Percentiles rank a stretch among this genome's conserved stretches.
These are phyloP conservation scores for Plasmodium gaboni DNA, from an alignment of 169 alveolate species.

Conservation along the genomic window DNA sequence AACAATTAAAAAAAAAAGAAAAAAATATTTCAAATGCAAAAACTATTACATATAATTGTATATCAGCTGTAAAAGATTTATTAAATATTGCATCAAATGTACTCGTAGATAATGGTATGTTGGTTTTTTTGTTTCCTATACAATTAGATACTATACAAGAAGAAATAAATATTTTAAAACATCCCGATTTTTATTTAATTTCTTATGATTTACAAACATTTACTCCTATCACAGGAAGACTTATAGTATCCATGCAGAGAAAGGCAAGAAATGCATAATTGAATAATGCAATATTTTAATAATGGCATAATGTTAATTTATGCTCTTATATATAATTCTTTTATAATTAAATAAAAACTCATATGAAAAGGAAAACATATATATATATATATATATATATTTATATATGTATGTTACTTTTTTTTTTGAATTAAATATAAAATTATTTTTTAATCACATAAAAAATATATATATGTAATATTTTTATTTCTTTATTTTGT, in stretches of 20 bases:
- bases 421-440: background rate
- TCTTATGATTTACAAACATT: slow-evolving; percentile 66
- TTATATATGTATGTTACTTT: background rate
- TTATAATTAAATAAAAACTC: background rate
- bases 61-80: slow-evolving; percentile 64
- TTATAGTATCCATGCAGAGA: slow-evolving; percentile 72
- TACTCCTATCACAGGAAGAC: slow-evolving; percentile 52
- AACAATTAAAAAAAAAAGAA: background rate
- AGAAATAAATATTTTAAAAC: slow-evolving; percentile 63
- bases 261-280: slow-evolving; percentile 27
- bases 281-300: no score
- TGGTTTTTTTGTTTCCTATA: slow-evolving; percentile 88
- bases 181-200: slow-evolving; percentile 65
- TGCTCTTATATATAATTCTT: no score
- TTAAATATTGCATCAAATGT: slow-evolving; percentile 79
- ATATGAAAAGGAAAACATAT: background rate
- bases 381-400: background rate
- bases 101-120: slow-evolving; percentile 86
- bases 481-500: no score
- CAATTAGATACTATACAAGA: slow-evolving; percentile 66
- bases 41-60: slow-evolving; percentile 54
- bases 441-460: no score
- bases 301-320: no score
- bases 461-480: no score
- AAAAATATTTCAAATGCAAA: slow-evolving; percentile 19